Base-by-base conservation (phyloP, 1,284 basidiomycete genomes). In the Fistulinella staudtii region DNA sequence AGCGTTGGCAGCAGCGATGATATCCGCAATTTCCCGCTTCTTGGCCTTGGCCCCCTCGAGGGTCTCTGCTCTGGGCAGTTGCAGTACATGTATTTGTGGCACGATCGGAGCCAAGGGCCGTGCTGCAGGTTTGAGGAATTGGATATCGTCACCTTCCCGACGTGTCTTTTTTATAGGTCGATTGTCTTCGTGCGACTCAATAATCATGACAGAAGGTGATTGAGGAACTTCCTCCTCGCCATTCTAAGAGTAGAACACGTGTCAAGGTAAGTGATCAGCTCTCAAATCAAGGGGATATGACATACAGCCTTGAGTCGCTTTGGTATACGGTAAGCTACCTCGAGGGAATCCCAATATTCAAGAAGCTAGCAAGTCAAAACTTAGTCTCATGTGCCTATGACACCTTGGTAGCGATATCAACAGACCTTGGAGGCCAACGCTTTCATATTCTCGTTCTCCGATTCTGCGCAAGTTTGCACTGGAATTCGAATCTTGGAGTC, bases 291-390 rank as follows among this genome's bases (percentile, higher is more conserved):
- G n/a, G n/a, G 28, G 4, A 17, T 21, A 25, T 13, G 4, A 72
- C 78, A 45, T 58, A 72, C 63, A 31, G 55, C 65, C 60, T 75
- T 77, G 36, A 73, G 54, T 43, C 82, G 73, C 60, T 88, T 89
- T 8, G 89, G 86, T 76, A 96, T 95, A 53, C 91, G 84, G 64
- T 89, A 93, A 8, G 80, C 85, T 30, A 83, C 68, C 39, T 86
- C 81, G 34, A 95, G 73, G 15, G 73, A 73, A 25, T 79, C 76
- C 93, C 93, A 96, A 42, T 82, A 73, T 15, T 75, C 75, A 3
- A 90, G 66, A 13, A 93, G 71, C 78, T 86, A 53, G n/a, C 2
- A 24, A 17, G n/a, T n/a, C n/a, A n/a, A n/a, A n/a, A n/a, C n/a
- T n/a, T n/a, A n/a, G 15, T 15, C 10, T 20, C 21, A 39, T 21